Base-by-base conservation (phyloP, 495 filamentous ascomycete species). In the Talaromyces proteolyticus region DNA sequence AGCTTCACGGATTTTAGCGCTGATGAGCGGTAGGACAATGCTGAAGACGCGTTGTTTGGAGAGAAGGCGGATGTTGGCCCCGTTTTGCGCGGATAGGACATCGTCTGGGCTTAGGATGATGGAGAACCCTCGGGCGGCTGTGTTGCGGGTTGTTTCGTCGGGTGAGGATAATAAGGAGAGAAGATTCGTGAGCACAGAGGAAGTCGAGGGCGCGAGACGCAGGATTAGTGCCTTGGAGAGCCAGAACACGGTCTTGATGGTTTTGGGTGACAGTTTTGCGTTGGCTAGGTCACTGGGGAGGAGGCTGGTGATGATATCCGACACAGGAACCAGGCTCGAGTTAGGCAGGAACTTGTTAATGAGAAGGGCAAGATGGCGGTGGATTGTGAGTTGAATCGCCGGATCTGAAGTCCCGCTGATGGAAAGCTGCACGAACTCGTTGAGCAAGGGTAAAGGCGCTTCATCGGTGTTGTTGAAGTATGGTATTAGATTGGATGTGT, bases 11-110 rank as follows among this genome's bases (percentile, higher is more conserved):
- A 85, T 82, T 12, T 70, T 65, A 7, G 66, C 58, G 5, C 79
- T 76, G 24, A 89, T 76, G 42, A 68, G 59, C 1, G 85, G 85
- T 16, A 82, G 63, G 34, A 80, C 72, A 36, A 81, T 77, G 36
- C 69, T 73, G 69, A 89, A 88, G 44, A 81, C 67, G 42, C 77
- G 79, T 55, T 89, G 85, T 49, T 81, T 82, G 49, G 77, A 75
- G 3, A 89, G 68, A n/a, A 80, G 64, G 22, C 81, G 77, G 49
- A 86, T 77, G 12, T 69, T 74, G 44, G 83, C 85, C 44, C 83
- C 77, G 57, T 89, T 88, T 23, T 72, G 61, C 47, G 76, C 72
- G 21, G 75, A 83, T 36, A 88, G 69, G n/a, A 87, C 68, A 48
- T 86, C 80, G 53, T 86, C 82, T 8, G 81, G 74, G 18, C 73